Evolutionary conservation across 306 rosid species (phyloP).

Genomic region (Glycine tomentella): DNA sequence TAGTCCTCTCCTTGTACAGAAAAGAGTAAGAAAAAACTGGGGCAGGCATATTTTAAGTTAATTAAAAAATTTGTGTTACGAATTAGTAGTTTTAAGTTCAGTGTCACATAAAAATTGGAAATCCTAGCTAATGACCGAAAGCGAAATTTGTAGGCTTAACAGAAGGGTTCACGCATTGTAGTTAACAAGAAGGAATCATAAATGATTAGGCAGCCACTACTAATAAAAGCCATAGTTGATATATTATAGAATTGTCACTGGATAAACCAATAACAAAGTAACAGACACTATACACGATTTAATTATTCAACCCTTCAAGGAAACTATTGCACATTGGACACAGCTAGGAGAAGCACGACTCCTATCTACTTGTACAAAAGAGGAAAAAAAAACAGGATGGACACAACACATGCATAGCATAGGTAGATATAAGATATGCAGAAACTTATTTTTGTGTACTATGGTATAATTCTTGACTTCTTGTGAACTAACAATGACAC

Average conservation of each 20-base stretch:
- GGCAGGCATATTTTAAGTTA: too few relatives aligned
- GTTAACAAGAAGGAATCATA: background rate
- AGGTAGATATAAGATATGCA: too few relatives aligned
- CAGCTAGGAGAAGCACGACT: too few relatives aligned
- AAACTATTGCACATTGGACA: background rate
- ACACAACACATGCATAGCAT: background rate
- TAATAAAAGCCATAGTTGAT: background rate
- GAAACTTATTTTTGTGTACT: background rate
- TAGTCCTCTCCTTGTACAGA: too few relatives aligned
- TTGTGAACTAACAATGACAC: slow-evolving; percentile 10
- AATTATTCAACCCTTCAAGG: background rate
- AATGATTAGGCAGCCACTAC: background rate
- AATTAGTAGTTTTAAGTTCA: too few relatives aligned
- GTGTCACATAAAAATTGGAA: too few relatives aligned
- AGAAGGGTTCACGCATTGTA: background rate
- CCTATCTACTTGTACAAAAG: too few relatives aligned
- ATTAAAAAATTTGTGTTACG: too few relatives aligned
- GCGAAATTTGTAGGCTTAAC: too few relatives aligned
- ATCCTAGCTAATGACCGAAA: too few relatives aligned
- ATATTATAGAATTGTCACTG: background rate
- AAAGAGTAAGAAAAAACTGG: too few relatives aligned
- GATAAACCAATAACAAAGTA: slow-evolving; percentile 5
- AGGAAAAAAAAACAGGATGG: background rate
- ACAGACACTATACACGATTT: background rate
- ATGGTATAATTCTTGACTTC: background rate